Percentiles rank a stretch among this genome's conserved stretches.
phyloP scores from a whole-genome alignment of 2,329 filamentous ascomycete genomes.

The Blastomyces silverae region DNA sequence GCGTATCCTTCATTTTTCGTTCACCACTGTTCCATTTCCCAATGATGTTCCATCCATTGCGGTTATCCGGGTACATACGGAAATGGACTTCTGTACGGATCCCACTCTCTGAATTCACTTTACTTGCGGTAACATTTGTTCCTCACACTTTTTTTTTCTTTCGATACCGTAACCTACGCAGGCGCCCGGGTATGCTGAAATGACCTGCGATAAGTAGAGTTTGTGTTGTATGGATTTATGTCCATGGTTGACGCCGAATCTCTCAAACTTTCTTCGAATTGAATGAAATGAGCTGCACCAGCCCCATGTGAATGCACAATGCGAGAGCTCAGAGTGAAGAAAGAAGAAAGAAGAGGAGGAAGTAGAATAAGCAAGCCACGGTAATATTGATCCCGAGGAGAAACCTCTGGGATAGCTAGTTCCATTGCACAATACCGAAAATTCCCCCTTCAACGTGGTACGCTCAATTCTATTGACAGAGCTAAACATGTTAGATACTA shows the following conservation, averaged over 20 bases:
- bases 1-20: background rate
- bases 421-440: background rate
- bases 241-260: background rate
- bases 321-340: background rate
- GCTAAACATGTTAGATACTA: background rate
- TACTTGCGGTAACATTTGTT: background rate
- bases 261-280: background rate
- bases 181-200: background rate
- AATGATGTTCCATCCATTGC: background rate
- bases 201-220: background rate
- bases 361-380: background rate
- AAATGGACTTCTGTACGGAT: background rate
- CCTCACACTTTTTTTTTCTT: too few species aligned
- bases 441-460: background rate
- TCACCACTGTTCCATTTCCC: background rate
- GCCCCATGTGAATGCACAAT: background rate
- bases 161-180: too few species aligned
- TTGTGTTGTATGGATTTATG: background rate
- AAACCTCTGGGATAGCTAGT: background rate
- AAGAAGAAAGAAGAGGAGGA: background rate
- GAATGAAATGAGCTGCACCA: background rate
- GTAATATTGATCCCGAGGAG: background rate
- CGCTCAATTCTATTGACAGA: background rate
- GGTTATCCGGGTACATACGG: too few species aligned
- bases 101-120: background rate